Conservation (phyloP, 805 yeast genomes). For the Schwanniomyces yamadae region DNA sequence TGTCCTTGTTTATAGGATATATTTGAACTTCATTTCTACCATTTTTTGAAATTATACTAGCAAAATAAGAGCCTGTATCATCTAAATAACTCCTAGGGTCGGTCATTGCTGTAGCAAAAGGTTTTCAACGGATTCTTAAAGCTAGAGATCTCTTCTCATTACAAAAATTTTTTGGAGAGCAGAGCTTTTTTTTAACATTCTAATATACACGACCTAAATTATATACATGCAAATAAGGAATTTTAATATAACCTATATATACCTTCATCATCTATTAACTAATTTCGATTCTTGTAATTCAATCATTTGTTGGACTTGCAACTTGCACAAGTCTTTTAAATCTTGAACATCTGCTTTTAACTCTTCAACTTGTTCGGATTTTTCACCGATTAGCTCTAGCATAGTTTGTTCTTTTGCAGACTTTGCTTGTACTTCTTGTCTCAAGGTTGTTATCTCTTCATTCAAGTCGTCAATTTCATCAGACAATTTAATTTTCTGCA, state of each 20-base stretch:
- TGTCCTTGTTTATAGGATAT: slow-evolving; percentile 22
- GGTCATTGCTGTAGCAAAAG: slow-evolving; percentile 6
- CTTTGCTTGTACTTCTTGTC: slow-evolving; percentile 33
- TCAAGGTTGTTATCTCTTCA: slow-evolving; percentile 23
- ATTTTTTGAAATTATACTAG: slow-evolving; percentile 41
- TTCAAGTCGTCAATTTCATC: slow-evolving; percentile 31
- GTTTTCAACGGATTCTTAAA: background rate
- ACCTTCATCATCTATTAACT: background rate
- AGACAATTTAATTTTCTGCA: slow-evolving; percentile 33
- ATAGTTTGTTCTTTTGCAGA: slow-evolving; percentile 50
- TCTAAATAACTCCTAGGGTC: slow-evolving; percentile 19
- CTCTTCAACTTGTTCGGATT: slow-evolving; percentile 82
- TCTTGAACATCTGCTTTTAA: slow-evolving; percentile 85
- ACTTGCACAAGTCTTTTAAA: slow-evolving; percentile 76
- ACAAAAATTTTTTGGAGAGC: slow-evolving; percentile 7
- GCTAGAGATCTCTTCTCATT: background rate
- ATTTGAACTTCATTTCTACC: slow-evolving; percentile 49
- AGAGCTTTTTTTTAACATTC: slow-evolving; percentile 2
- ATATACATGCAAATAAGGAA: background rate
- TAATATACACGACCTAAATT: slow-evolving; percentile 6
- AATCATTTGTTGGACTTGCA: slow-evolving; percentile 86
- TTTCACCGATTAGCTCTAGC: slow-evolving; percentile 77
- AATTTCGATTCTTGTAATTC: slow-evolving; percentile 45
- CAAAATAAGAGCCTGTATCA: slow-evolving; percentile 28
- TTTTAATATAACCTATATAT: background rate